Conservation (phyloP, 2,329 filamentous ascomycete genomes). For the Aspergillus hiratsukae region DNA sequence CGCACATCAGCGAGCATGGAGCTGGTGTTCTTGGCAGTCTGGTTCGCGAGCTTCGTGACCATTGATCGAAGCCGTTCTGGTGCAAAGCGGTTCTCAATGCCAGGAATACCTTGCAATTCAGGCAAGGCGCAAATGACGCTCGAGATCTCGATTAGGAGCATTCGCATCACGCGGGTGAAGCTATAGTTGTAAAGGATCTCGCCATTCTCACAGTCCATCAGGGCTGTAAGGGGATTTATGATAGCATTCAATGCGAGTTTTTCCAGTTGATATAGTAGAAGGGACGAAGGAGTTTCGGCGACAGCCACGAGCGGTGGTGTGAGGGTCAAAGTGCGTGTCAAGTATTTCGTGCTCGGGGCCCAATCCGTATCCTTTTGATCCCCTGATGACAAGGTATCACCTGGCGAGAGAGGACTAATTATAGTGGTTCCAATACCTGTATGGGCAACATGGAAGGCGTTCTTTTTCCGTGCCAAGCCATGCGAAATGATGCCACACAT, state of each 20-base stretch:
- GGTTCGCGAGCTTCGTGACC: constrained; percentile 51
- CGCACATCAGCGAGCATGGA: constrained; percentile 65
- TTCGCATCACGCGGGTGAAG: constrained; percentile 62
- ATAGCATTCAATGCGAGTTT: constrained; percentile 70
- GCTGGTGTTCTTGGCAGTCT: constrained; percentile 56
- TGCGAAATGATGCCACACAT: constrained; percentile 65
- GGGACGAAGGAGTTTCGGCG: constrained; percentile 54
- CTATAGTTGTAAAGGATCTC: constrained; percentile 63
- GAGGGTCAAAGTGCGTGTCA: constrained; percentile 61
- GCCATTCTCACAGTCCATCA: constrained; percentile 73
- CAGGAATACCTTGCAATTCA: constrained; percentile 62
- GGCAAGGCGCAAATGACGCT: constrained; percentile 68
- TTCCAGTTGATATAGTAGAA: constrained; percentile 72
- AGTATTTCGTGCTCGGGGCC: constrained; percentile 49
- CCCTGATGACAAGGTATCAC: constrained; percentile 10
- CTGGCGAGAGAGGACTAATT: constrained; percentile 47
- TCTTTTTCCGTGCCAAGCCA: constrained; percentile 45
- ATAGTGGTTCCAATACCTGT: constrained; percentile 57
- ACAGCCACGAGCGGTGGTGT: constrained; percentile 59
- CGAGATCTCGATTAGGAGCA: constrained; percentile 70
- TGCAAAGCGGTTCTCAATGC: constrained; percentile 56
- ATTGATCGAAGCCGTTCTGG: constrained; percentile 59
- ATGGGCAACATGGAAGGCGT: constrained; percentile 53
- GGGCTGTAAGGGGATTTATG: constrained; percentile 74
- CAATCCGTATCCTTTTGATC: constrained; percentile 26